These are phyloP conservation scores for Lecanosticta acicola DNA, from an alignment of 2,329 filamentous ascomycete genomes.

Conservation along the genomic window DNA sequence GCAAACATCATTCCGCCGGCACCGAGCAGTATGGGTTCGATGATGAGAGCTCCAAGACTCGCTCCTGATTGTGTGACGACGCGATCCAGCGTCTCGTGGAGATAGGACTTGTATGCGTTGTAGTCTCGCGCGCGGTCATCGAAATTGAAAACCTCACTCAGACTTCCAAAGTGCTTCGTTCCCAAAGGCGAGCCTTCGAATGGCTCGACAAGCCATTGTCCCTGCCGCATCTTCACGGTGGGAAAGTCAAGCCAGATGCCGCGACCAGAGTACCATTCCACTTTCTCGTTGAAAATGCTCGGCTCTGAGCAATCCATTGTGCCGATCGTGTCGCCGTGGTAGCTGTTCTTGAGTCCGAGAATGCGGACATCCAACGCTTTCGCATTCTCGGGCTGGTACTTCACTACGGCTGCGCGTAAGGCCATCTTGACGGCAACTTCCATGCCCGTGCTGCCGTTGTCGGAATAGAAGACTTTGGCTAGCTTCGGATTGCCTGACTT, in stretches of 20 bases:
- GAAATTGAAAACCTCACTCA: constrained; percentile 59
- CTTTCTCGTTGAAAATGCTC: constrained; percentile 70
- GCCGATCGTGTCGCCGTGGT: constrained; percentile 83
- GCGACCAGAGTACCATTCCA: constrained; percentile 77
- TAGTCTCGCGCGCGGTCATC: constrained; percentile 16
- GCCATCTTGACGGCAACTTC: constrained; percentile 86
- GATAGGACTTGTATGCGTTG: constrained; percentile 26
- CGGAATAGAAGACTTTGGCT: constrained; percentile 70
- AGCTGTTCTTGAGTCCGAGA: constrained; percentile 70
- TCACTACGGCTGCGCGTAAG: constrained; percentile 59
- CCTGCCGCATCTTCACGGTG: constrained; percentile 59
- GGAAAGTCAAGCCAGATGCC: constrained; percentile 80
- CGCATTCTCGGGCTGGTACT: constrained; percentile 50
- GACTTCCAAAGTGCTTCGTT: constrained; percentile 40
- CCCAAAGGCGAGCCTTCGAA: constrained; percentile 36
- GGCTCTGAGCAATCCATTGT: constrained; percentile 83
- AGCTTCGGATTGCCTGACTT: constrained; percentile 60
- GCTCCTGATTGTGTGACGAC: constrained; percentile 36
- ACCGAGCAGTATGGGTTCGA: constrained; percentile 75
- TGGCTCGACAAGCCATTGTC: constrained; percentile 61
- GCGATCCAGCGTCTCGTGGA: constrained; percentile 49
- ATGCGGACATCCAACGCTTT: constrained; percentile 55
- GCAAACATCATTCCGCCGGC: constrained; percentile 80
- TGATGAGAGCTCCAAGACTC: constrained; percentile 70
- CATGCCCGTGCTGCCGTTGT: constrained; percentile 77